Conservation (phyloP, 495 filamentous ascomycete species). For the Tuber melanosporum region DNA sequence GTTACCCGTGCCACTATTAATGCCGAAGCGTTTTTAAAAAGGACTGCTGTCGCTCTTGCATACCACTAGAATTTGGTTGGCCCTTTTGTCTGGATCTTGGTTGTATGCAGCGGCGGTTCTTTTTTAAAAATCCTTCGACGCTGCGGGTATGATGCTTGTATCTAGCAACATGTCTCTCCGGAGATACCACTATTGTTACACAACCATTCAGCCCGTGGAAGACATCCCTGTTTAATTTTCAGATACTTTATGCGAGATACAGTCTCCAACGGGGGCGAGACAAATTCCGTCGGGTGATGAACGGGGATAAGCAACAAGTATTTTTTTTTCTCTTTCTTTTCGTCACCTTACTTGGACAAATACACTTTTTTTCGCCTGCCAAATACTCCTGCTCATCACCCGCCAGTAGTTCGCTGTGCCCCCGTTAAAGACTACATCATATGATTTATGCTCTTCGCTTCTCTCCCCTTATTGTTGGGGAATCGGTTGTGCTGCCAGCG, state of each 20-base stretch:
- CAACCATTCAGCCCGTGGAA: neutral
- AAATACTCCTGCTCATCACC: too few relatives aligned
- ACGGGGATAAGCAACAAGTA: too few relatives aligned
- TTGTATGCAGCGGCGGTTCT: neutral
- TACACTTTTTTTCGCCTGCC: too few relatives aligned
- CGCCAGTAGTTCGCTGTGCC: too few relatives aligned
- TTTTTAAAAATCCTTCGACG: neutral
- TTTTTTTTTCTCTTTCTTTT: too few relatives aligned
- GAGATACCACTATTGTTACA: neutral
- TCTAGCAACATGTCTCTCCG: neutral
- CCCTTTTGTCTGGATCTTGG: neutral
- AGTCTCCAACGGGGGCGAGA: too few relatives aligned
- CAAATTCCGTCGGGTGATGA: too few relatives aligned
- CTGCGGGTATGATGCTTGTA: neutral
- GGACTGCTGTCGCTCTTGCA: neutral
- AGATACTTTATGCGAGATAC: neutral
- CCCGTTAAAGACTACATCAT: too few relatives aligned
- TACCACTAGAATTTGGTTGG: neutral
- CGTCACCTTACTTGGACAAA: too few relatives aligned
- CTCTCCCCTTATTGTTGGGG: neutral
- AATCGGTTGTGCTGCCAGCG: neutral
- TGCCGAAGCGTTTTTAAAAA: neutral
- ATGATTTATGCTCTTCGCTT: neutral
- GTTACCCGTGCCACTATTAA: neutral
- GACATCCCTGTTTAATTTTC: neutral